These are phyloP conservation scores for Tylopilus sp. DNA, from an alignment of 768 basidiomycete species.

Conservation along the genomic window DNA sequence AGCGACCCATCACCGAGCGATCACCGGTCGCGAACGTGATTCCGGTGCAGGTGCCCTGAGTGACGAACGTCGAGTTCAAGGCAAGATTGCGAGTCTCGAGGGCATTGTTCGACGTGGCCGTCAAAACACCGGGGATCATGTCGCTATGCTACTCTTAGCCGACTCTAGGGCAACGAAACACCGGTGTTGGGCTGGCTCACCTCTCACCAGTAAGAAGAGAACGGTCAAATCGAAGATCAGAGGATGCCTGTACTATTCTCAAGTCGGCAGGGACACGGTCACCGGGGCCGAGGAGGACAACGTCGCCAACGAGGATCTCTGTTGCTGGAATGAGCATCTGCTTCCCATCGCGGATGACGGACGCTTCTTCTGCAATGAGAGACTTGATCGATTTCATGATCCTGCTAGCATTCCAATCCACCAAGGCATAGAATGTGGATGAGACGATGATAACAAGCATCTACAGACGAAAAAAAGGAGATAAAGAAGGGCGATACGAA, in stretches of 20 bases:
- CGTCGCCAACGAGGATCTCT: constrained; percentile 54
- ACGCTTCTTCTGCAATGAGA: constrained; percentile 56
- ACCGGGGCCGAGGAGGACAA: constrained; percentile 47
- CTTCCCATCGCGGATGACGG: constrained; percentile 48
- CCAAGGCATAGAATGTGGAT: constrained; percentile 44
- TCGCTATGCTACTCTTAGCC: constrained; percentile 28
- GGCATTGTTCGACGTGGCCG: constrained; percentile 45
- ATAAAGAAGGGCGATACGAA: constrained; percentile 8
- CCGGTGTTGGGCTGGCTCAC: constrained; percentile 11
- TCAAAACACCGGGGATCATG: constrained; percentile 41
- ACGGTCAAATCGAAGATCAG: constrained; percentile 49
- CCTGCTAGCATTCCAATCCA: constrained; percentile 45
- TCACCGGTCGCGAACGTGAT: constrained; percentile 41
- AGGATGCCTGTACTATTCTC: constrained; percentile 47
- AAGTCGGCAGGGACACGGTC: constrained; percentile 60
- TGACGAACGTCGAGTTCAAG: constrained; percentile 41
- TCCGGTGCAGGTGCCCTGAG: constrained; percentile 39
- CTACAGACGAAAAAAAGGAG: constrained; percentile 14
- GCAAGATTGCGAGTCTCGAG: constrained; percentile 47
- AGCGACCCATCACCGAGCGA: constrained; percentile 46
- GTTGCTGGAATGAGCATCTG: constrained; percentile 46
- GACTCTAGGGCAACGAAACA: neutral
- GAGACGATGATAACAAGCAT: constrained; percentile 39
- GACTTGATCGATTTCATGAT: constrained; percentile 54
- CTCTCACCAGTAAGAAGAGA: constrained; percentile 49